Conservation (phyloP, 805 yeast species). For the Metschnikowia hibisci region DNA sequence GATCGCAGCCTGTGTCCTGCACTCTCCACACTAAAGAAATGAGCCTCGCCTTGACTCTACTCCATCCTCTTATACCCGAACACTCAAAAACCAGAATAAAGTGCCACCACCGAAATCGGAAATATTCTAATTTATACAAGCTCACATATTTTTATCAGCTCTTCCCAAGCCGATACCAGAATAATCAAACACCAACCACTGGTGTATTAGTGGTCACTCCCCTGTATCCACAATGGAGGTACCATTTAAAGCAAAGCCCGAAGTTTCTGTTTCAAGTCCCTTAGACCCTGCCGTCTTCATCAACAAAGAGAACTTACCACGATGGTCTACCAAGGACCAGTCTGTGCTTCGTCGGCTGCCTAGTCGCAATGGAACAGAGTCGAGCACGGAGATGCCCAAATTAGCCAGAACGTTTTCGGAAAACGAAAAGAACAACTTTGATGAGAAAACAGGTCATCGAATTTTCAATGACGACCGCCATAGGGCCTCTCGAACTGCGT, state of each 20-base stretch:
- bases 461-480: slow-evolving; percentile 51
- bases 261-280: slow-evolving; percentile 26
- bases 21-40: slow-evolving; percentile 4
- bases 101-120: not conserved
- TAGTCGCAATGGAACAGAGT: not conserved
- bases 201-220: slow-evolving; percentile 23
- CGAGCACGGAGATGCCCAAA: slow-evolving; percentile 21
- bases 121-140: too few species aligned
- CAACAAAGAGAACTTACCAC: slow-evolving; percentile 5
- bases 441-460: slow-evolving; percentile 50
- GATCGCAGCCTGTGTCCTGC: slow-evolving; percentile 6
- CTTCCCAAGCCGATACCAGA: not conserved
- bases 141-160: not conserved
- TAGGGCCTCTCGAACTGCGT: slow-evolving; percentile 35
- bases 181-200: slow-evolving; percentile 29
- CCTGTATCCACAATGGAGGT: slow-evolving; percentile 27
- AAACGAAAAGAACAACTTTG: slow-evolving; percentile 58
- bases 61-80: not conserved
- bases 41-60: not conserved
- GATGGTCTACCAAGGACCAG: slow-evolving; percentile 6
- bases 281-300: slow-evolving; percentile 10
- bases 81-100: not conserved
- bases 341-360: not conserved
- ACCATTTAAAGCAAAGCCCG: slow-evolving; percentile 38
- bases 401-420: slow-evolving; percentile 61